phyloP scores from a whole-genome alignment of 257 asterid genomes.

The Solanum boliviense region DNA sequence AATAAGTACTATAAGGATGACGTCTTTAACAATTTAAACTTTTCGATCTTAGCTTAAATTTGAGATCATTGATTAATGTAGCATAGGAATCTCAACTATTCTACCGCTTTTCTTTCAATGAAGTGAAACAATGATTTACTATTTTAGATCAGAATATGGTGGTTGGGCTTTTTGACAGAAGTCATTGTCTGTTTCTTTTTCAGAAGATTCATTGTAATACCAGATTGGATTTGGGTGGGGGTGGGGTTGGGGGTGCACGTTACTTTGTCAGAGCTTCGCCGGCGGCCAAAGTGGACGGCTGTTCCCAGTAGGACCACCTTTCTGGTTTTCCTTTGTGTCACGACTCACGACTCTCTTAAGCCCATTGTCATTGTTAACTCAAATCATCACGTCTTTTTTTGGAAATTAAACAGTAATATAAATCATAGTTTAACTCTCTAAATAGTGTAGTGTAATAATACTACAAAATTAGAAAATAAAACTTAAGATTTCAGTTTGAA shows the following conservation, averaged over 20 bases:
- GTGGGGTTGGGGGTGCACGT: neutral
- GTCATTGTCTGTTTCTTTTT: neutral
- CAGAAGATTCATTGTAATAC: neutral
- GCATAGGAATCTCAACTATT: neutral
- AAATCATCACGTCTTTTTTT: neutral
- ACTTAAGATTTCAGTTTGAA: neutral
- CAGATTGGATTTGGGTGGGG: neutral
- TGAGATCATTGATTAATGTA: neutral
- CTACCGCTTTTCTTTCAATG: neutral
- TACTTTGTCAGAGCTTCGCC: neutral
- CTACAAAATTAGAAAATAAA: neutral
- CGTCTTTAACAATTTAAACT: neutral
- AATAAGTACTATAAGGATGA: neutral
- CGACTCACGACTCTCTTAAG: neutral
- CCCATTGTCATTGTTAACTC: neutral
- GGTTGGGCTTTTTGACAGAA: neutral
- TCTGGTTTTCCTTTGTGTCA: neutral
- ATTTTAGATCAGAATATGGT: neutral
- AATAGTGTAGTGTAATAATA: neutral
- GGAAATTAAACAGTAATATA: neutral
- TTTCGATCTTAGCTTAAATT: neutral
- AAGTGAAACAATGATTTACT: neutral
- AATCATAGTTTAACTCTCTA: neutral
- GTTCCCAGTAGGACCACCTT: neutral
- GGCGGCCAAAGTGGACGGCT: neutral